Conservation (phyloP, 2,329 filamentous ascomycete species). For the Colletotrichum filicis region DNA sequence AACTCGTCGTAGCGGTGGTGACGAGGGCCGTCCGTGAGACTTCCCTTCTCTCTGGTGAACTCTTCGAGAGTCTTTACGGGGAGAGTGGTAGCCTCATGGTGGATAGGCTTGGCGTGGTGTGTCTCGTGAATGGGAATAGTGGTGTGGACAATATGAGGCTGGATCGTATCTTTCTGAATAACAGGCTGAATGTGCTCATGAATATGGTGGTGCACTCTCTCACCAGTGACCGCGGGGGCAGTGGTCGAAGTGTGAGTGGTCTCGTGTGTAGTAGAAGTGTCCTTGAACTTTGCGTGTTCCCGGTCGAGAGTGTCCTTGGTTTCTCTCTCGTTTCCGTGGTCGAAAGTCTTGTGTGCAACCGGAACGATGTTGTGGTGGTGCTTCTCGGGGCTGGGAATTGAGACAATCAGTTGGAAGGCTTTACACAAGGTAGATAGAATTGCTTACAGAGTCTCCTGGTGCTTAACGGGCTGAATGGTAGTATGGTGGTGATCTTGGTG, state of each 20-base stretch:
- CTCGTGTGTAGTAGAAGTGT: constrained; percentile 42
- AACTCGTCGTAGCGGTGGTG: constrained; percentile 47
- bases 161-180: constrained; percentile 75
- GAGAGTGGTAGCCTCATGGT: constrained; percentile 72
- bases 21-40: constrained; percentile 54
- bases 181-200: constrained; percentile 79
- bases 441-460: constrained; percentile 54
- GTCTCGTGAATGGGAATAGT: constrained; percentile 78
- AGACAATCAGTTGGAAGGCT: constrained; percentile 37
- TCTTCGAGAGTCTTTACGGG: constrained; percentile 73
- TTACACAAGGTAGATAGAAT: constrained; percentile 22
- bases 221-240: constrained; percentile 42
- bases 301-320: constrained; percentile 58
- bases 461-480: constrained; percentile 70
- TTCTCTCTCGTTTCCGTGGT: constrained; percentile 67
- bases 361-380: constrained; percentile 69
- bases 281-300: constrained; percentile 55
- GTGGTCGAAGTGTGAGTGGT: constrained; percentile 42
- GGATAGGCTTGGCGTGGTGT: constrained; percentile 73
- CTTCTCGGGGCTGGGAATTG: constrained; percentile 61
- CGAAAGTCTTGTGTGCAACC: constrained; percentile 69
- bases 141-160: constrained; percentile 76
- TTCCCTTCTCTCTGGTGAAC: constrained; percentile 64
- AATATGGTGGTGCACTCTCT: constrained; percentile 57
- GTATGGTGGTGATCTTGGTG: constrained; percentile 81